phyloP scores from a whole-genome alignment of 2,329 filamentous ascomycete genomes.

The Pseudogymnoascus sp. region DNA sequence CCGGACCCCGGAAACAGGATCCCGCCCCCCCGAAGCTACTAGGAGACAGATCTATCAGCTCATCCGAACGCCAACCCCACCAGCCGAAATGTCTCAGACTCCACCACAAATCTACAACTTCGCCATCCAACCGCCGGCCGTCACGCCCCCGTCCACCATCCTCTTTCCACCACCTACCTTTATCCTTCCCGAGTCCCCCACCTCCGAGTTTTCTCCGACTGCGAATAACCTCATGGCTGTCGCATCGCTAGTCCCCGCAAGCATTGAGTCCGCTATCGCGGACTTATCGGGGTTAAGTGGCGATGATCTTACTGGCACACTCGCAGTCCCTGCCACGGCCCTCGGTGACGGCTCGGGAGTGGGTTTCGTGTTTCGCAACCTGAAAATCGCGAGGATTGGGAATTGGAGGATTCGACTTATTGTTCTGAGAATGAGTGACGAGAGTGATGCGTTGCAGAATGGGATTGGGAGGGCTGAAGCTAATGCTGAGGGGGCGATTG shows the following conservation, averaged over 20 bases:
- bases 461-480: neutral
- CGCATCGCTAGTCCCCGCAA: neutral
- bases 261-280: neutral
- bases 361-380: constrained; percentile 1
- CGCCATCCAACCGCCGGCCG: constrained; percentile 1
- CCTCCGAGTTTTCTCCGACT: neutral
- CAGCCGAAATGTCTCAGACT: neutral
- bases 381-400: neutral
- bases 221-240: constrained; percentile 1
- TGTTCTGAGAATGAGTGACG: constrained; percentile 1
- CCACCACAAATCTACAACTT: neutral
- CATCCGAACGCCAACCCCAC: neutral
- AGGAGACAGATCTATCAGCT: neutral
- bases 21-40: neutral
- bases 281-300: neutral
- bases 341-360: neutral
- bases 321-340: neutral
- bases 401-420: neutral
- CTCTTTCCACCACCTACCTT: neutral
- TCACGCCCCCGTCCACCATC: neutral
- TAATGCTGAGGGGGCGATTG: neutral
- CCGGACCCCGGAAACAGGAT: neutral
- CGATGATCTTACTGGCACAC: neutral
- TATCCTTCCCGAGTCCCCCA: neutral
- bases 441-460: neutral